Base-by-base conservation (phyloP, 306 rosid species). In the Cucurbita maxima region DNA sequence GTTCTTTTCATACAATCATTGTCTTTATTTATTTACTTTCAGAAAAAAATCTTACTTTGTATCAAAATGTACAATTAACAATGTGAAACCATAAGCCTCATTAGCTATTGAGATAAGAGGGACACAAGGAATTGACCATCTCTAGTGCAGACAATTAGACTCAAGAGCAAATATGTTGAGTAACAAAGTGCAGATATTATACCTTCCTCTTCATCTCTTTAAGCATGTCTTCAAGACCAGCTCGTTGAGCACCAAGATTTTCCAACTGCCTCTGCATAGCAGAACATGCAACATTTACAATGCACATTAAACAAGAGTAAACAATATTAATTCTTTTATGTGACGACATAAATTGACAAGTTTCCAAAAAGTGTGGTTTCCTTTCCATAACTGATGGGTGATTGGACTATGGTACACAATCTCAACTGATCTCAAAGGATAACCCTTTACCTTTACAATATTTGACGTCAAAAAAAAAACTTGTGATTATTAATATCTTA, bases 121-220 rank as follows among this genome's bases (percentile, higher is more conserved):
- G 18, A 47, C 58, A 47, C 54, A 50, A 13, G 19, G 56, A 68
- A 48, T 69, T 15, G 41, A 69, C 25, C 73, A 45, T 5, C 70
- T 56, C 63, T 15, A 74, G 58, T 64, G 71, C 38, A 48, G 75
- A 69, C 12, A 36, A 43, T 36, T 53, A 34, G 15, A 71, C 36
- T 47, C 25, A 10, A 47, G 5, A 43, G 38, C 7, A 13, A n/a
- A 41, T 4, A 44, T 16, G 57, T 54, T 38, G 20, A 54, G 10
- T 58, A 38, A 54, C 19, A 25, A 53, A 48, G 44, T 69, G 58
- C 44, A 69, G 43, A 25, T 3, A 13, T 18, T 19, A 57, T 71
- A 88, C 98, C 98, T 94, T 94, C 79, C 99, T 89, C 86, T 91
- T 94, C 99, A 94, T 94, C 82, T 94, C 99, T 82, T 91, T 94